Evolutionary conservation across 2,329 filamentous ascomycete genomes (phyloP).

Genomic region (Seiridium unicorne): DNA sequence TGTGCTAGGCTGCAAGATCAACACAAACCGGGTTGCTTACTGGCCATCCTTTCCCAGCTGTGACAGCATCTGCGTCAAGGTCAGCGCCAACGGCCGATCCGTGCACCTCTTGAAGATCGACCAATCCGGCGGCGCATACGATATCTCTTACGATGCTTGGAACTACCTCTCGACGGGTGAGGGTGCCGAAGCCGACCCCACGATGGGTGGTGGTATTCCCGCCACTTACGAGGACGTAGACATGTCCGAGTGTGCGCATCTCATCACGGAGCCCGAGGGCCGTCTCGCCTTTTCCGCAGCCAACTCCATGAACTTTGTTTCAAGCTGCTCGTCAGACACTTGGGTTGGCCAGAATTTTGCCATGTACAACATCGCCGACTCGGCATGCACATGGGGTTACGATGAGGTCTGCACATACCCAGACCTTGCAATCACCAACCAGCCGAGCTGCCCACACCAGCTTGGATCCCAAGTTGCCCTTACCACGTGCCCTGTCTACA

Average conservation of each 20-base stretch:
- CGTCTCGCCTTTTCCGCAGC: slow-evolving; percentile 53
- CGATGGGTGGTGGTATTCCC: slow-evolving; percentile 45
- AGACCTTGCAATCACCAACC: slow-evolving; percentile 44
- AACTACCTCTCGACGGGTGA: slow-evolving; percentile 54
- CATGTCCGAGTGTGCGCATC: slow-evolving; percentile 45
- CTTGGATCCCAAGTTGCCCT: slow-evolving; percentile 37
- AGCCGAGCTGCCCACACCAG: slow-evolving; percentile 46
- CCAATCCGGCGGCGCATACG: slow-evolving; percentile 52
- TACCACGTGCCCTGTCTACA: slow-evolving; percentile 39
- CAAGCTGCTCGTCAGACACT: slow-evolving; percentile 39
- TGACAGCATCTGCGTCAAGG: slow-evolving; percentile 55
- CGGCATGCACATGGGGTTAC: slow-evolving; percentile 45
- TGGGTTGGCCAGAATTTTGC: slow-evolving; percentile 53
- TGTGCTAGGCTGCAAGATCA: slow-evolving; percentile 58
- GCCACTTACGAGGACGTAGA: slow-evolving; percentile 51
- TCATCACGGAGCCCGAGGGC: slow-evolving; percentile 46
- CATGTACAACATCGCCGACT: slow-evolving; percentile 53
- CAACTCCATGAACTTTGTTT: slow-evolving; percentile 56
- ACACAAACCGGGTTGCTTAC: slow-evolving; percentile 61
- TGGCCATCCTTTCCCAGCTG: slow-evolving; percentile 54
- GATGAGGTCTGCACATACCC: slow-evolving; percentile 51
- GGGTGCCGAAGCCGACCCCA: slow-evolving; percentile 43
- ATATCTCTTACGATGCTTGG: slow-evolving; percentile 61
- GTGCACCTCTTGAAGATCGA: slow-evolving; percentile 59
- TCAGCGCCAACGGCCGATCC: slow-evolving; percentile 45